A percentile compares a stretch with the other conserved stretches of the same genome.
These are phyloP conservation scores for Dryadomyces quercivorus DNA, from an alignment of 2,329 filamentous ascomycete species.

Conservation along the genomic window DNA sequence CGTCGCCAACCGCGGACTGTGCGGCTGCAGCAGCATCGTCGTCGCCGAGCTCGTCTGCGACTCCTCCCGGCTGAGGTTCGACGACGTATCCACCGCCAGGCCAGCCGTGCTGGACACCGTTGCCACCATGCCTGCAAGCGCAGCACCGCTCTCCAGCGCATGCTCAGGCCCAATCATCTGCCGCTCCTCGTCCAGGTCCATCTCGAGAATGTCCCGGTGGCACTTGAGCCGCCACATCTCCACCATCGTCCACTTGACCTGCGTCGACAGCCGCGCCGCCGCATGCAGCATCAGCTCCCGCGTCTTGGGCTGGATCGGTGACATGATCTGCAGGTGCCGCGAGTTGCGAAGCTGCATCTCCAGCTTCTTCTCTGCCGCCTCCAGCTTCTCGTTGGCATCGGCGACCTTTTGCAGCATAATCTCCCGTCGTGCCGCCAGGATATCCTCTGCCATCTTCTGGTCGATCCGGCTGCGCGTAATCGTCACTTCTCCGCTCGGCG, in stretches of 20 bases:
- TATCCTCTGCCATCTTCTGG: conserved; percentile 73
- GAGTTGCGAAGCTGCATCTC: conserved; percentile 80
- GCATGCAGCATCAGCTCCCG: conserved; percentile 77
- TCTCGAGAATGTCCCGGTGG: conserved; percentile 73
- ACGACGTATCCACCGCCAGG: conserved; percentile 1
- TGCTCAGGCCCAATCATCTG: conserved; percentile 24
- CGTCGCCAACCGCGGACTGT: conserved; percentile 24
- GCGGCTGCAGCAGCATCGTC: conserved; percentile 20
- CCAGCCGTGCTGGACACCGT: conserved; percentile 1
- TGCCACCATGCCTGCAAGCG: conserved; percentile 9
- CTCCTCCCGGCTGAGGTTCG: conserved; percentile 16
- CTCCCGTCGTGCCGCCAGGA: conserved; percentile 67
- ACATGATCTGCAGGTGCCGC: conserved; percentile 75
- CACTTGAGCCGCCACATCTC: conserved; percentile 89
- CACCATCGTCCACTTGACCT: conserved; percentile 86
- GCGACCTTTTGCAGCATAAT: conserved; percentile 75
- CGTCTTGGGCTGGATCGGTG: conserved; percentile 83
- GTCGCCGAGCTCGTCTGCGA: conserved; percentile 22
- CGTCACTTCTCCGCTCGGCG: conserved; percentile 60
- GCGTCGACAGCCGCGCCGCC: conserved; percentile 72
- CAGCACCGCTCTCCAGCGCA: conserved; percentile 12
- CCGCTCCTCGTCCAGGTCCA: conserved; percentile 75
- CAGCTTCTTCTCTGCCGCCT: conserved; percentile 60
- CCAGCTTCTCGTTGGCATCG: conserved; percentile 71
- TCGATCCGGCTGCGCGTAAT: conserved; percentile 65